Conservation (phyloP, 1,139 yeast genomes). For the Diutina ranongensis region DNA sequence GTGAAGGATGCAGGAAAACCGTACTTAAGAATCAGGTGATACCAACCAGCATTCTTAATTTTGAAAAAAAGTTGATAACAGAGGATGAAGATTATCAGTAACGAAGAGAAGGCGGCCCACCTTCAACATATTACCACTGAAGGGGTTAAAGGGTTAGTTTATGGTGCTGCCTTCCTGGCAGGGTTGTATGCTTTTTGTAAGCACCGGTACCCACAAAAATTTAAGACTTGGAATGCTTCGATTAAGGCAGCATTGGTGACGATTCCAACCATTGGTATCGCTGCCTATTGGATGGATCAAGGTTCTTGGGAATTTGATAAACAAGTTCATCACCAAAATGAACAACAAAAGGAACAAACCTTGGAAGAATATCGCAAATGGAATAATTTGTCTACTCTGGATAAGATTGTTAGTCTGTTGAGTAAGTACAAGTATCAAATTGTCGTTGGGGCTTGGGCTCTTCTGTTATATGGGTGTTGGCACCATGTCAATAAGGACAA, state of each 20-base stretch:
- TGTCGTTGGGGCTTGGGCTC: constrained; percentile 11
- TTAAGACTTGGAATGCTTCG: constrained; percentile 25
- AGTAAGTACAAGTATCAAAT: constrained; percentile 11
- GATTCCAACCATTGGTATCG: constrained; percentile 30
- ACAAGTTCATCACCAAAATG: constrained; percentile 23
- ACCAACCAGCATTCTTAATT: not conserved
- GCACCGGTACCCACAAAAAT: constrained; percentile 23
- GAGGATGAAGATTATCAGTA: constrained; percentile 32
- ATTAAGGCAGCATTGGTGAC: constrained; percentile 28
- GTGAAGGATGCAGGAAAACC: not conserved
- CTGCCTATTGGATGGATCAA: constrained; percentile 36
- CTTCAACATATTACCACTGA: constrained; percentile 24
- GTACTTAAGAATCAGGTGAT: too few species aligned
- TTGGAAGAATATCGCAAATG: constrained; percentile 16
- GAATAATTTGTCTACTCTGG: constrained; percentile 14
- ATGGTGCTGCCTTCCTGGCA: constrained; percentile 24
- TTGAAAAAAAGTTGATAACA: too few species aligned
- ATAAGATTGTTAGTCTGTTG: constrained; percentile 9
- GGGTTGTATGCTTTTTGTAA: constrained; percentile 26
- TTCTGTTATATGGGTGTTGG: constrained; percentile 5
- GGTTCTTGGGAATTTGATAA: constrained; percentile 39
- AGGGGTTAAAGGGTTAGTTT: constrained; percentile 29
- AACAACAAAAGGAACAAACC: constrained; percentile 16
- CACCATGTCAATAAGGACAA: not conserved
- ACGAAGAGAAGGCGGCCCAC: constrained; percentile 34